phyloP scores from a whole-genome alignment of 2,329 filamentous ascomycete genomes.

The Phoma herbarum region DNA sequence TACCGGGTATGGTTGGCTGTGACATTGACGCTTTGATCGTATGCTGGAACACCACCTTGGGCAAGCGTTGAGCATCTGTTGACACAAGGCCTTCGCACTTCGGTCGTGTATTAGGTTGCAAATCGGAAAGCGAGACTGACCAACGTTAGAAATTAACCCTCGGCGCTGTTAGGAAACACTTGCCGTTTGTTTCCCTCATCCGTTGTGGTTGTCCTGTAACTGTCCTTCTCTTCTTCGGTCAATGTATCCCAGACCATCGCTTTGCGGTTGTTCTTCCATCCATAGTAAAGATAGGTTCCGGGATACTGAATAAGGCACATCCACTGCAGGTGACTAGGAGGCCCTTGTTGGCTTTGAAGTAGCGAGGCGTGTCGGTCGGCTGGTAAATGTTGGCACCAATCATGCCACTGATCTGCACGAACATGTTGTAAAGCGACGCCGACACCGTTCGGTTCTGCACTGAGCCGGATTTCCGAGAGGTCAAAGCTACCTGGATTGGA shows the following conservation, averaged over 20 bases:
- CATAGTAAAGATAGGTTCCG: constrained; percentile 39
- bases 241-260: constrained; percentile 51
- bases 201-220: constrained; percentile 47
- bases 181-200: constrained; percentile 50
- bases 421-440: constrained; percentile 59
- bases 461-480: constrained; percentile 15
- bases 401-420: constrained; percentile 34
- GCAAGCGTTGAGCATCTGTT: neutral
- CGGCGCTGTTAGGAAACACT: neutral
- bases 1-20: neutral
- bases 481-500: constrained; percentile 19
- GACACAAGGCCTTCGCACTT: neutral
- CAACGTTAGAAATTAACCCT: neutral
- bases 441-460: constrained; percentile 20
- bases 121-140: constrained; percentile 13
- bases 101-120: neutral
- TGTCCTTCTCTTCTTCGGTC: constrained; percentile 42
- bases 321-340: constrained; percentile 42
- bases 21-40: neutral
- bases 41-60: neutral
- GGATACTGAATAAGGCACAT: constrained; percentile 28
- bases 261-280: constrained; percentile 37
- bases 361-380: constrained; percentile 16
- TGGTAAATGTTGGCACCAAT: constrained; percentile 27
- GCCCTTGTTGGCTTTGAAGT: constrained; percentile 32